Percentiles rank a stretch among this genome's conserved stretches.
phyloP scores from a whole-genome alignment of 2,329 filamentous ascomycete genomes.

The Stachybotrys chlorohalonatus region DNA sequence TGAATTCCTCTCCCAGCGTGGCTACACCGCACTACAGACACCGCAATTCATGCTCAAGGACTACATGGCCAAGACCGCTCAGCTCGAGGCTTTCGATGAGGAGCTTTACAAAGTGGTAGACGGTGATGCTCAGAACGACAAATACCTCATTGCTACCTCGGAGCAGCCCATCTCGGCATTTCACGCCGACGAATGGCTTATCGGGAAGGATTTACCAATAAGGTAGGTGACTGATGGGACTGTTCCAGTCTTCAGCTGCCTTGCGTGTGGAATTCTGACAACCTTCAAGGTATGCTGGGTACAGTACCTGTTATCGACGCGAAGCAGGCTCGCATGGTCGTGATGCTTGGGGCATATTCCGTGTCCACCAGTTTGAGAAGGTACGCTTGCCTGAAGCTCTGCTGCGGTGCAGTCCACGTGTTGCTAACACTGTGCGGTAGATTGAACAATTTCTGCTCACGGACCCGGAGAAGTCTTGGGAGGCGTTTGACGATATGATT shows the following conservation, averaged over 20 bases:
- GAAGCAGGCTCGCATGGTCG: slow-evolving; percentile 81
- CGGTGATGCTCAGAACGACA: slow-evolving; percentile 80
- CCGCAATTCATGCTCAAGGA: slow-evolving; percentile 94
- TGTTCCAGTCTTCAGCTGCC: background rate
- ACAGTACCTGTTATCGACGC: slow-evolving; percentile 91
- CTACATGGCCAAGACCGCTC: slow-evolving; percentile 96
- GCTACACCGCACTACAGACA: slow-evolving; percentile 75
- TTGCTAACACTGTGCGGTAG: slow-evolving; percentile 8
- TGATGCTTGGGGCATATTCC: slow-evolving; percentile 96
- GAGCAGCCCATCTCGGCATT: slow-evolving; percentile 93
- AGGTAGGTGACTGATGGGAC: slow-evolving; percentile 40
- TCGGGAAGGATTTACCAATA: slow-evolving; percentile 76
- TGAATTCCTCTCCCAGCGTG: slow-evolving; percentile 74
- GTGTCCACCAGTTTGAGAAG: slow-evolving; percentile 97
- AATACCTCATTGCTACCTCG: slow-evolving; percentile 69
- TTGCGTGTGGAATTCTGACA: background rate
- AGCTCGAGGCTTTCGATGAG: slow-evolving; percentile 95
- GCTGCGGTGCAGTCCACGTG: background rate
- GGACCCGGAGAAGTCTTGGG: slow-evolving; percentile 85
- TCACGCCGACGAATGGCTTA: slow-evolving; percentile 90
- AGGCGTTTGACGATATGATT: slow-evolving; percentile 92
- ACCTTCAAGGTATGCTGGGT: slow-evolving; percentile 74
- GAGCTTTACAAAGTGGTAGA: slow-evolving; percentile 95
- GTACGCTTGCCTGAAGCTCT: slow-evolving; percentile 23
- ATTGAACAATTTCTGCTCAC: slow-evolving; percentile 73